A percentile compares a stretch with the other conserved stretches of the same genome.
These are phyloP conservation scores for Tremella yokohamensis DNA, from an alignment of 768 basidiomycete genomes.

Conservation along the genomic window DNA sequence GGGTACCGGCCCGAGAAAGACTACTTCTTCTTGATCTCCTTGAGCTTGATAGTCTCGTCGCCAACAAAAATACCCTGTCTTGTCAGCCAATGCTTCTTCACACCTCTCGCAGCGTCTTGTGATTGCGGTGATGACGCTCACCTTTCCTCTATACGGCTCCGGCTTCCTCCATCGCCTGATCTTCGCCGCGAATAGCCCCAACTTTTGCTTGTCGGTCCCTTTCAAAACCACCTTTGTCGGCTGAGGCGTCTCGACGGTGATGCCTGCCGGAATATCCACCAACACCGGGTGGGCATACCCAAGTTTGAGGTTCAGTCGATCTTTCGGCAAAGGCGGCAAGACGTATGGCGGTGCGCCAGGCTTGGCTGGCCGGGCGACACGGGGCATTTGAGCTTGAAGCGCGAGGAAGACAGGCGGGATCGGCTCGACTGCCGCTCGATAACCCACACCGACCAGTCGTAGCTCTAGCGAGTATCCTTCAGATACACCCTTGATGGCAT, in stretches of 20 bases:
- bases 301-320: constrained; percentile 75
- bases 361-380: constrained; percentile 53
- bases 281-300: constrained; percentile 85
- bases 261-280: constrained; percentile 74
- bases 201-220: constrained; percentile 80
- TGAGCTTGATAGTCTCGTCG: constrained; percentile 85
- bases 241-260: constrained; percentile 72
- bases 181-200: constrained; percentile 84
- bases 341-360: constrained; percentile 56
- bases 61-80: constrained; percentile 85
- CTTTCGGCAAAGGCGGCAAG: constrained; percentile 16
- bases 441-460: constrained; percentile 91
- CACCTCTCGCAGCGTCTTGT: neutral
- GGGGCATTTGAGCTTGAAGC: constrained; percentile 24
- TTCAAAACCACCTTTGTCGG: constrained; percentile 78
- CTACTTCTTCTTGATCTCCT: constrained; percentile 93
- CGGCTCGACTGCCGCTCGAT: constrained; percentile 75
- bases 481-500: constrained; percentile 85
- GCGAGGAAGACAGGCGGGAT: constrained; percentile 38
- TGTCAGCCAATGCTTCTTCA: constrained; percentile 3
- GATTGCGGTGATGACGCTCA: constrained; percentile 52
- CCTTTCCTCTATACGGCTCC: constrained; percentile 98
- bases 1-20: neutral
- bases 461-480: constrained; percentile 78
- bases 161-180: constrained; percentile 80